Conservation (phyloP, 768 basidiomycete species). For the Hypholoma fasciculare region DNA sequence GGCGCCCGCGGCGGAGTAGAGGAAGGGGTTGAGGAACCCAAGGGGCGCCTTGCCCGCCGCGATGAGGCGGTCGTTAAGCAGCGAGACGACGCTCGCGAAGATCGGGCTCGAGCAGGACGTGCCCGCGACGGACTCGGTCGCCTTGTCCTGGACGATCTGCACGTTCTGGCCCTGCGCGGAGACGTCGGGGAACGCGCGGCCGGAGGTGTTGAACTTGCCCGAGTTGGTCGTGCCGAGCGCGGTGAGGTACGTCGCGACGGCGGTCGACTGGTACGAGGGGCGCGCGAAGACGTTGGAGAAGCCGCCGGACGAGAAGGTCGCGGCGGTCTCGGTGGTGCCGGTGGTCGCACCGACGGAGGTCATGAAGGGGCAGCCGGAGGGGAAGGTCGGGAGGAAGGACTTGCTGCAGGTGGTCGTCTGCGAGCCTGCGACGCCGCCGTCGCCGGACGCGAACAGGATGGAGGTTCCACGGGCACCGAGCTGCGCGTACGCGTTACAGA, state of each 20-base stretch:
- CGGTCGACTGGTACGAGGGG: conserved; percentile 37
- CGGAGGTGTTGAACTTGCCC: conserved; percentile 44
- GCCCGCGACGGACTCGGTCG: conserved; percentile 38
- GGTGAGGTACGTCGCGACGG: conserved; percentile 38
- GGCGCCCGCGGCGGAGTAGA: conserved; percentile 26
- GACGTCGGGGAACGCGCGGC: conserved; percentile 51
- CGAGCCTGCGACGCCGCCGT: conserved; percentile 47
- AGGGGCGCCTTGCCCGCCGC: conserved; percentile 37
- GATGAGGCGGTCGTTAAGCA: conserved; percentile 54
- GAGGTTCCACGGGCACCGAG: conserved; percentile 65
- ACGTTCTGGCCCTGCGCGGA: conserved; percentile 44
- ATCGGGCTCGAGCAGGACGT: conserved; percentile 52
- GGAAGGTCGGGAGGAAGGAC: conserved; percentile 21
- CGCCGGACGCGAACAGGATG: conserved; percentile 60
- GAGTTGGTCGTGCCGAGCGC: conserved; percentile 42
- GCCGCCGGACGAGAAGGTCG: conserved; percentile 49
- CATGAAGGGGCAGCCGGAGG: conserved; percentile 45
- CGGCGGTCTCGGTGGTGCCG: conserved; percentile 39
- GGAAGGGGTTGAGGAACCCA: conserved; percentile 47
- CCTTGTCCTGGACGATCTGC: conserved; percentile 31
- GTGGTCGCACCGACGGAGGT: conserved; percentile 51
- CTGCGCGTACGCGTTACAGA: conserved; percentile 45
- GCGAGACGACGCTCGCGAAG: conserved; percentile 46
- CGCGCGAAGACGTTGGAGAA: conserved; percentile 42
- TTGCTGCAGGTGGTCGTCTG: conserved; percentile 22